Base-by-base conservation (phyloP, 2,329 filamentous ascomycete genomes). In the Fusarium sp. region DNA sequence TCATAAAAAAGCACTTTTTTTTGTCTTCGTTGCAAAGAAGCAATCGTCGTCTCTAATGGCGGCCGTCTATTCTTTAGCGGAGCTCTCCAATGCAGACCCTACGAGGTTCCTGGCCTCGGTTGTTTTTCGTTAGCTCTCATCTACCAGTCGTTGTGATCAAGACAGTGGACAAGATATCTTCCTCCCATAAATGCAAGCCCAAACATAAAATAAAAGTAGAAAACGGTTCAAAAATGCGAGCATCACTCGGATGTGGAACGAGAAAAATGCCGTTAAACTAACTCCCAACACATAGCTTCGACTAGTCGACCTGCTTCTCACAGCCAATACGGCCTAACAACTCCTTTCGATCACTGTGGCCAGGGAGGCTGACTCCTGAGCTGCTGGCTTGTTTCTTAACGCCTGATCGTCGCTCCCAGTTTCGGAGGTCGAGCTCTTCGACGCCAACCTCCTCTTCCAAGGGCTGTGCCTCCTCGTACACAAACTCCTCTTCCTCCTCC, bases 251-350 rank as follows among this genome's bases (percentile, higher is more conserved):
- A 54, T 65, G 67, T 58, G 51, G 28, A 77, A 63, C 63, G 61
- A 57, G 32, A 38, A 74, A 59, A 70, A 64, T 66, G 61, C 56
- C 65, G 63, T 69, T 64, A 63, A 78, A 73, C 74, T 75, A 78
- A 75, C 72, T 75, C 77, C 72, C 54, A 50, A 51, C 56, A 57
- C 54, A 62, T 63, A 48, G 57, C 56, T 48, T 64, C 62, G 41
- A 56, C 78, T 77, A 84, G 26, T 90, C 88, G 62, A 90, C 86
- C 79, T 90, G 92, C 86, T 94, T 94, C 82, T 95, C 93, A 81
- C 94, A 96, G 55, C 94, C 94, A 78, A 96, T 96, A 60, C 94
- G 87, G 50, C 93, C 93, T 60, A 96, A 86, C 74, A 96, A 85
- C 81, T 95, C 94, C 85, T 96, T 96, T 76, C 92, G 89, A 81